Conservation (phyloP, 768 basidiomycete genomes). For the Lentinula aciculospora region DNA sequence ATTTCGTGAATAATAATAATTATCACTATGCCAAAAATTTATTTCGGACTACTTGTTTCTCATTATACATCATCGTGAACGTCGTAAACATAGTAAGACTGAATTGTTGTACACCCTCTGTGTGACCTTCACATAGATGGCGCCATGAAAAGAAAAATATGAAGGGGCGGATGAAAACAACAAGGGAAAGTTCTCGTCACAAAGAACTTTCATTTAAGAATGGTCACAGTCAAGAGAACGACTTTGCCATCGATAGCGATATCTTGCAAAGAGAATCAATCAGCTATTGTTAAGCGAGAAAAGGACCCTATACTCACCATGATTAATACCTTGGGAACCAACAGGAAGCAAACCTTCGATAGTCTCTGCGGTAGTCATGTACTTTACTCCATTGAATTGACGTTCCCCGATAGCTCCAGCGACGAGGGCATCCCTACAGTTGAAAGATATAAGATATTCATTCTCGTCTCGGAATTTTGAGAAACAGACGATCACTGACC, state of each 20-base stretch:
- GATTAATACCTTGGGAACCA: slow-evolving; percentile 41
- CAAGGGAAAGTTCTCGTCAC: too few relatives aligned
- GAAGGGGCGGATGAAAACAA: too few relatives aligned
- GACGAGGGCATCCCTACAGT: slow-evolving; percentile 27
- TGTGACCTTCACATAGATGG: too few relatives aligned
- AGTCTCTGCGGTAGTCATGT: slow-evolving; percentile 29
- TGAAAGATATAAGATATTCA: not conserved
- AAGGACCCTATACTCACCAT: slow-evolving; percentile 28
- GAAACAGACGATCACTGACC: not conserved
- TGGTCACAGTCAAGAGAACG: slow-evolving; percentile 42
- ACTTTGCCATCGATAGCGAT: slow-evolving; percentile 47
- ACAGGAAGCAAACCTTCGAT: slow-evolving; percentile 36
- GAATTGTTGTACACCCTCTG: too few relatives aligned
- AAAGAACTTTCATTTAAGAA: slow-evolving; percentile 9
- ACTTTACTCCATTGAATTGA: slow-evolving; percentile 28
- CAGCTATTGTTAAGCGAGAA: not conserved
- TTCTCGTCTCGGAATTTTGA: not conserved
- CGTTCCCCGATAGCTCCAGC: slow-evolving; percentile 26
- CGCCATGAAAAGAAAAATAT: too few relatives aligned
- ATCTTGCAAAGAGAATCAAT: slow-evolving; percentile 19
- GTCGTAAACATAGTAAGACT: too few relatives aligned
- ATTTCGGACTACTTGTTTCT: too few relatives aligned
- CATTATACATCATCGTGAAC: too few relatives aligned
- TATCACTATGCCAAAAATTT: too few relatives aligned
- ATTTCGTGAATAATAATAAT: slow-evolving; percentile 4